phyloP scores from a whole-genome alignment of 768 basidiomycete species.

The Kwoniella heveanensis region DNA sequence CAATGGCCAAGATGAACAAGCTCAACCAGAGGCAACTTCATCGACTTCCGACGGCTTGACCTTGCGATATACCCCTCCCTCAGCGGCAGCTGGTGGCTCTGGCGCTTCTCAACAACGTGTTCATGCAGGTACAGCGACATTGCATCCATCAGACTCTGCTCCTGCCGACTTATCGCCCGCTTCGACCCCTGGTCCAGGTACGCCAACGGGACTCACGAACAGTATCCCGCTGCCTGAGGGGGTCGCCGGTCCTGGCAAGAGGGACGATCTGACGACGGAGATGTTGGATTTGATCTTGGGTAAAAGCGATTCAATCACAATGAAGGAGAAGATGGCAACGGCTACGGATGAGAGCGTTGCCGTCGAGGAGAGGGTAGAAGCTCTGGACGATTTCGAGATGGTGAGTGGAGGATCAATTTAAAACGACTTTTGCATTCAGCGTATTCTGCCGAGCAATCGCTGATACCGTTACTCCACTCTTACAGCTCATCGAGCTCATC shows the following conservation, averaged over 20 bases:
- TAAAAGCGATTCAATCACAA: conserved; percentile 52
- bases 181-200: conserved; percentile 37
- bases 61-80: conserved; percentile 39
- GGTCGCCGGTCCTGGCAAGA: conserved; percentile 21
- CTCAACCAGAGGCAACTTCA: conserved; percentile 1
- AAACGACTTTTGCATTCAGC: neutral
- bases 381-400: conserved; percentile 57
- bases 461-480: neutral
- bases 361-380: conserved; percentile 52
- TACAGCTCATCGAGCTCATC: conserved; percentile 55
- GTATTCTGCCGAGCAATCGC: neutral
- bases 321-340: conserved; percentile 56
- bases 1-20: neutral
- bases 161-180: conserved; percentile 27
- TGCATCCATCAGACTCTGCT: conserved; percentile 40
- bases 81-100: too few species aligned
- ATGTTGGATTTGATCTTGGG: conserved; percentile 56
- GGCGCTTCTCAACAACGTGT: too few species aligned
- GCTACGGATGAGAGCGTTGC: conserved; percentile 47
- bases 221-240: conserved; percentile 4
- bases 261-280: conserved; percentile 44
- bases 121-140: conserved; percentile 27
- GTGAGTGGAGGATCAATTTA: conserved; percentile 23
- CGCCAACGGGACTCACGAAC: conserved; percentile 17
- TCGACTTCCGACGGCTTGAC: conserved; percentile 19